Evolutionary conservation across 1,139 yeast species (phyloP), one percentile per base, ranked within the genome.

Genomic region (Sugiyamaella sp.): DNA sequence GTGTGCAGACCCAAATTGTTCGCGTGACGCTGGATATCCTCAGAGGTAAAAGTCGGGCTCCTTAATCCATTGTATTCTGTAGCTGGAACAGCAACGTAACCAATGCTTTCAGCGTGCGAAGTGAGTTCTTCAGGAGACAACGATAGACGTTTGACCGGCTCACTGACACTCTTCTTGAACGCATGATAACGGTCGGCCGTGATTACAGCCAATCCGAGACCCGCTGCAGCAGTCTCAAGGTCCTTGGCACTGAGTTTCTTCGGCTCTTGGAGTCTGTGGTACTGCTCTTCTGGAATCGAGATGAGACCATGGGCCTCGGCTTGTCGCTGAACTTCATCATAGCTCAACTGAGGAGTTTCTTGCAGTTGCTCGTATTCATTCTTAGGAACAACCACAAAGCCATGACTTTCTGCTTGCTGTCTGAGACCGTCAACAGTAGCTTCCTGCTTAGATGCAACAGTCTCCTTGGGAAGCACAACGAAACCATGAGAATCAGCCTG

Each of bases 401-500:
- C 70, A 53, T 64, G 65, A 1, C 40, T 46, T 35, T 53, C 55
- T 10, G 72, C 68, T 45, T 60, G 56, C 6, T 59, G 55, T 10
- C 60, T 43, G 24, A 63, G 40, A 14, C 54, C 60, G 14, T 57
- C 57, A 14, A 50, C 52, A 56, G 16, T 16, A 20, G 21, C 41
- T 6, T 24, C 45, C 27, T 21, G 9, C 16, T 12, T 12, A 10
- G 14, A 14, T 1, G 12, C 42, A 32, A 46, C 17, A 5, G 40
- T 43, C 2, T 35, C 43, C 39, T 41, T 49, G n/a, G 61, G 48
- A 4, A 58, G 55, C 4, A 47, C 53, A 9, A 54, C 60, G 8
- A 75, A 69, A 1, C 81, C 81, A 42, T 75, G 63, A 41, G 51
- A 51, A 21, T 54, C 53, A 1, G 66, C 66, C 22, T 55, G 59